Conservation (phyloP, 257 asterid genomes). For the Buddleja alternifolia region DNA sequence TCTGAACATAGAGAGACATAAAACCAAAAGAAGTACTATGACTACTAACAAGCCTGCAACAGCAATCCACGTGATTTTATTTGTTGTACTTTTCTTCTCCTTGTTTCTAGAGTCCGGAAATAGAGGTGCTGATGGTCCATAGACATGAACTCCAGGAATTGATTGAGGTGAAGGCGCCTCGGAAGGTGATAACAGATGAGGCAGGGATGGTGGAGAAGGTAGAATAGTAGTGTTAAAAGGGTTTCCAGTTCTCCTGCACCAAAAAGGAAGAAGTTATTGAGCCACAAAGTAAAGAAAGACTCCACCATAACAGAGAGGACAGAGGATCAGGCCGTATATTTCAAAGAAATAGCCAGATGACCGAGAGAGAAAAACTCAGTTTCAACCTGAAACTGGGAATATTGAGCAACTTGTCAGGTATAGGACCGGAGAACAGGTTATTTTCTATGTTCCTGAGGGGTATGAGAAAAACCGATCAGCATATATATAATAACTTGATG, state of each 20-base stretch:
- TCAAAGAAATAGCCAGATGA: neutral
- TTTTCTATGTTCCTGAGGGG: constrained; percentile 74
- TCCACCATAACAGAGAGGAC: neutral
- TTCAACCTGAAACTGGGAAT: constrained; percentile 84
- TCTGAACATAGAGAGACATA: constrained; percentile 50
- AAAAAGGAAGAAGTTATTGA: constrained; percentile 21
- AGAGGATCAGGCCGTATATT: neutral
- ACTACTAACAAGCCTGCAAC: constrained; percentile 54
- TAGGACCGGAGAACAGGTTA: constrained; percentile 92
- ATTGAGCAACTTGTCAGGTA: constrained; percentile 61
- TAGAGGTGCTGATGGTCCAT: constrained; percentile 45
- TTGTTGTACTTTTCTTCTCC: constrained; percentile 36
- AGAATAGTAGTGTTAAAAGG: constrained; percentile 84
- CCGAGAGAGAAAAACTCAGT: constrained; percentile 3
- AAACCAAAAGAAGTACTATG: constrained; percentile 44
- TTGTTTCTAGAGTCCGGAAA: constrained; percentile 39
- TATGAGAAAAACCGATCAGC: constrained; percentile 21
- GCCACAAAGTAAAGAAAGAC: constrained; percentile 4
- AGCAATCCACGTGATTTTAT: constrained; percentile 48
- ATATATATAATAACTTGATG: constrained; percentile 5
- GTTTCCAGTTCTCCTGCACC: constrained; percentile 75
- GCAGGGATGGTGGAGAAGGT: constrained; percentile 68
- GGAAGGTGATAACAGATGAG: constrained; percentile 60
- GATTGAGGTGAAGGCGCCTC: constrained; percentile 53
- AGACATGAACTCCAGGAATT: constrained; percentile 35